Percentiles rank a stretch among this genome's conserved stretches.
Conservation (phyloP, 139 green algal genomes). For the Chlamydomonas sphaeroides region DNA sequence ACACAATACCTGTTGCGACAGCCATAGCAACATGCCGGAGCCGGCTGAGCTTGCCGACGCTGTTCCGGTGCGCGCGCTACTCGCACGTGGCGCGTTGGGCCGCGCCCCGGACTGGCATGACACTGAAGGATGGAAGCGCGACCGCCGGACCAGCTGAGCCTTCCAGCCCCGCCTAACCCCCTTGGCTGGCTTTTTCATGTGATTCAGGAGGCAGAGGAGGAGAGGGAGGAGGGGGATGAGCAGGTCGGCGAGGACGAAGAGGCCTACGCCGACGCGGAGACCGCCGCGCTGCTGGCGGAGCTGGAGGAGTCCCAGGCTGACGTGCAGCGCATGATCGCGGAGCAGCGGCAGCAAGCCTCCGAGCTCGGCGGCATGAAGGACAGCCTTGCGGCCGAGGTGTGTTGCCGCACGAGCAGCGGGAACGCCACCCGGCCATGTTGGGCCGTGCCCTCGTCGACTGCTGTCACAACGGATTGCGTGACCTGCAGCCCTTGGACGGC, state of each 20-base stretch:
- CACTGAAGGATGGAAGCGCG: background rate
- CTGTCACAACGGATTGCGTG: too few relatives aligned
- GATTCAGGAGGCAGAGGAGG: background rate
- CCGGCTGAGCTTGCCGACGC: background rate
- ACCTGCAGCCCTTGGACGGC: too few relatives aligned
- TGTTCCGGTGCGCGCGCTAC: background rate
- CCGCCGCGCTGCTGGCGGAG: slow-evolving; percentile 28
- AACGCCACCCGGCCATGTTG: too few relatives aligned
- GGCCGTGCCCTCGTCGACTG: too few relatives aligned
- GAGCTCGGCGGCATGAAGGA: slow-evolving; percentile 52
- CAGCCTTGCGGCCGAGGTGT: slow-evolving; percentile 40
- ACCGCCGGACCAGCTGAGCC: background rate
- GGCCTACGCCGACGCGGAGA: slow-evolving; percentile 31
- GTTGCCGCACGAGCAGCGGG: background rate
- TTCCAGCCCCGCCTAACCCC: too few relatives aligned
- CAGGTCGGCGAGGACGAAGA: slow-evolving; percentile 26
- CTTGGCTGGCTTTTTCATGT: too few relatives aligned
- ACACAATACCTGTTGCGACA: too few relatives aligned
- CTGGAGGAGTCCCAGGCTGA: slow-evolving; percentile 43
- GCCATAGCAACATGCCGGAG: background rate
- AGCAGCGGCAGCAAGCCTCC: slow-evolving; percentile 26
- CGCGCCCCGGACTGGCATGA: background rate
- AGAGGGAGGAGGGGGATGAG: background rate
- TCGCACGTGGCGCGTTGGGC: background rate
- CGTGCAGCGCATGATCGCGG: slow-evolving; percentile 49